Base-by-base conservation (phyloP, 2,329 filamentous ascomycete species). In the Penicillium aurantiogriseum region DNA sequence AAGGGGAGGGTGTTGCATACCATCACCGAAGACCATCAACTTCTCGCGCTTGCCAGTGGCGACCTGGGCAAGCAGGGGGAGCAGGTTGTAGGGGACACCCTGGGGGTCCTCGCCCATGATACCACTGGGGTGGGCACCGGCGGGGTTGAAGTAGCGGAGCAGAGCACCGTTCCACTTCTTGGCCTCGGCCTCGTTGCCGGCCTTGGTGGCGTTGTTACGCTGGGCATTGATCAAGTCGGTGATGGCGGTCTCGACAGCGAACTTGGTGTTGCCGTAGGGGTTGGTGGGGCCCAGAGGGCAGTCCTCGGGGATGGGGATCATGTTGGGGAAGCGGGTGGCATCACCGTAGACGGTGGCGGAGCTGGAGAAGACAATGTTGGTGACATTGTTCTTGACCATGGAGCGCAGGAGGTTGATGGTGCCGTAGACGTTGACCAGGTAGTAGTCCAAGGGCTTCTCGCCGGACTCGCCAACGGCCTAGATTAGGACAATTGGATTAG, bases 81-180 rank as follows among this genome's bases (percentile, higher is more conserved):
- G 86, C 62, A 99, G 83, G 81, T 99, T 99, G 83, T 91, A 97
- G 1, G 94, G 94, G 23, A 97, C 86, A 58, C 94, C 94, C 75
- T 96, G 88, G 45, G 94, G 94, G 77, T 99, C 94, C 80, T 99
- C 94, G 67, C 94, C 94, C 92, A 99, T 96, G 76, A 99, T 87
- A 56, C 94, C 95, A 69, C 86, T 93, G 47, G 95, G 94, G 77
- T 99, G 94, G 56, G 92, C 89, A 69, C 94, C 94, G 57, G 90
- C 91, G 31, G 94, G 94, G 83, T 99, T 99, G 83, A 99, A 99
- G 81, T 99, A 99, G 69, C 94, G 87, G 69, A 99, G 83, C 64
- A 97, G 81, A 42, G 93, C 94, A 56, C 85, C 94, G 76, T 97
- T 97, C 91, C 91, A 97, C 70, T 91, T 87, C 70, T 91, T 85